A percentile compares a stretch with the other conserved stretches of the same genome.
Evolutionary conservation across 805 yeast genomes (phyloP).

Genomic region (Metschnikowia lachancei): DNA sequence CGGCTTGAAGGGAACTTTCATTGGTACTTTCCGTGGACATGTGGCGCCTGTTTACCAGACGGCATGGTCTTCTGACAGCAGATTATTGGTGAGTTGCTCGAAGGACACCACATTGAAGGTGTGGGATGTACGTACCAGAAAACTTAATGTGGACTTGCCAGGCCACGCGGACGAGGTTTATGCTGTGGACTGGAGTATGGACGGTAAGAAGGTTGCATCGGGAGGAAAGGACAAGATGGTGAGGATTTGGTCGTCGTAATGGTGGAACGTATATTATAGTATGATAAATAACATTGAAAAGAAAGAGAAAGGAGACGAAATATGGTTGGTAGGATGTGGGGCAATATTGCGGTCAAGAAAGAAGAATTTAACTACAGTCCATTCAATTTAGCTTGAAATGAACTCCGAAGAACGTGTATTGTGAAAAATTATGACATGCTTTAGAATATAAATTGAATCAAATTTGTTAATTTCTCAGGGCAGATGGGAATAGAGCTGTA

Average conservation of each 20-base stretch:
- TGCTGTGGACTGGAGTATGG: slow-evolving; percentile 97
- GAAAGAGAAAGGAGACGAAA: too few relatives aligned
- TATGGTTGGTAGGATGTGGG: too few relatives aligned
- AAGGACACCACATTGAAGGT: slow-evolving; percentile 95
- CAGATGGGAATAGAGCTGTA: too few relatives aligned
- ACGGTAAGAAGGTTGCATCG: slow-evolving; percentile 90
- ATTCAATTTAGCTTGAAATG: too few relatives aligned
- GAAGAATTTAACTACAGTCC: too few relatives aligned
- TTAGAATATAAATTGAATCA: too few relatives aligned
- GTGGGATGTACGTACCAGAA: slow-evolving; percentile 89
- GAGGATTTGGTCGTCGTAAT: slow-evolving; percentile 74
- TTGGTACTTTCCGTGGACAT: slow-evolving; percentile 91
- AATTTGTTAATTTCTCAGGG: too few relatives aligned
- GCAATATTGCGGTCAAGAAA: too few relatives aligned
- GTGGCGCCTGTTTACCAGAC: slow-evolving; percentile 98
- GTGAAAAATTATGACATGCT: too few relatives aligned
- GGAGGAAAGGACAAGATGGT: slow-evolving; percentile 97
- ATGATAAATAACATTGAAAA: too few relatives aligned
- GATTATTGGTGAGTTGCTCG: slow-evolving; percentile 88
- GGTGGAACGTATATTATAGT: too few relatives aligned
- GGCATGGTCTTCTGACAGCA: slow-evolving; percentile 94
- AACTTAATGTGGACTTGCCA: slow-evolving; percentile 84
- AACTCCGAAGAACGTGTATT: too few relatives aligned
- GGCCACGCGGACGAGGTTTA: slow-evolving; percentile 95
- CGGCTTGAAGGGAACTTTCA: slow-evolving; percentile 84